Evolutionary conservation across 2,329 filamentous ascomycete species (phyloP), one percentile per base, ranked within the genome.

Genomic region (Aspergillus neoniger): DNA sequence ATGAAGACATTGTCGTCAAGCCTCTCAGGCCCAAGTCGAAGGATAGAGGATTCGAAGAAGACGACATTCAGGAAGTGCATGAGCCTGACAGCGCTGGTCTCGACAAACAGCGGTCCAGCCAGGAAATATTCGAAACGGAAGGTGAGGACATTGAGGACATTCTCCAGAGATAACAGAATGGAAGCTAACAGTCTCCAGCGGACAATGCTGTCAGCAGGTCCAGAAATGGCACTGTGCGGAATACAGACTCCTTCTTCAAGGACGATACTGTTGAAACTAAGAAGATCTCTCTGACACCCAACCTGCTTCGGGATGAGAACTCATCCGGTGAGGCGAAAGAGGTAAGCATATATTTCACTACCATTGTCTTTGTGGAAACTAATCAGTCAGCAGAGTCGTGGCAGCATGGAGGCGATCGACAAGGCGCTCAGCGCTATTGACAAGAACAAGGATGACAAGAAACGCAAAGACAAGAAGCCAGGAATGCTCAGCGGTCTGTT

Each of bases 181-280:
- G 41, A 60, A 44, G 49, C 69, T 69, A 48, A 74, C 48, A 36
- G 32, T n/a, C 57, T 65, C 53, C 58, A 69, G 68, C 65, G 66
- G 70, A 72, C 65, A 66, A 68, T 51, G 69, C 66, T 21, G 68
- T 74, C 68, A 79, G 72, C 72, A 75, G 89, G 72, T 92, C 91
- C 38, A 87, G 89, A 65, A 96, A 96, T 68, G 92, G 92, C 44
- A 94, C 91, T 21, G 85, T 96, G 48, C 86, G 94, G 65, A 96
- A 96, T 73, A 94, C 92, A 4, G 94, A 98, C 77, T 96, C 94
- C 1, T 97, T 98, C 82, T 97, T 97, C 82, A 96, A 92, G 76
- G 95, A 98, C 71, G 94, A 99, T 71, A 92, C 87, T 32, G 90
- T 92, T 39, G 95, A 98, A 76, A 97, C 95, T 2, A 92, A 96